Base-by-base conservation (phyloP, 768 basidiomycete species). In the Macrolepiota albuminosa region DNA sequence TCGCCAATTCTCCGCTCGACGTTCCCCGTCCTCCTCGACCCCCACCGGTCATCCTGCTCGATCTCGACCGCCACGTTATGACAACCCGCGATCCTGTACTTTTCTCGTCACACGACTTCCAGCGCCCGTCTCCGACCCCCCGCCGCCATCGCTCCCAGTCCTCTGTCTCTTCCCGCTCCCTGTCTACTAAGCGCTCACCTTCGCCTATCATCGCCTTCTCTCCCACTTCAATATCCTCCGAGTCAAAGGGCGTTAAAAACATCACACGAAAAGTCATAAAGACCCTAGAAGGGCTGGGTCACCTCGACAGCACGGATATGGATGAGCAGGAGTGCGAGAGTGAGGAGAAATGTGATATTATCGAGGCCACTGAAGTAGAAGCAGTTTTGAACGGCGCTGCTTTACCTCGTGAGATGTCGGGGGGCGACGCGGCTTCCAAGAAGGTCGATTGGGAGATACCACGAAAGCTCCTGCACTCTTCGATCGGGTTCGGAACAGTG, bases 381-480 rank as follows among this genome's bases (percentile, higher is more conserved):
- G 57, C 47, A 29, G 59, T 46, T 31, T 64, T 65, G 6, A 66
- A 62, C 18, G 60, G 59, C 11, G 4, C 40, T 50, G 59, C 62
- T 9, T 40, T 51, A n/a, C 59, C 36, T 57, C 47, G 13, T 54
- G 52, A 54, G 26, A 55, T 42, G 16, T 50, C 49, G 34, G 60
- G 63, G 16, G 58, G 18, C 9, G 21, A 34, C 21, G 40, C 36
- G 16, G 21, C 47, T 21, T 21, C 59, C 6, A 67, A 70, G 49
- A 76, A 79, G 64, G 78, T 91, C 34, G 89, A 95, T 73, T 94
- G 89, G 87, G 95, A 97, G 73, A 87, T 97, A 53, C 95, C 95
- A 0, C 76, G 95, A 63, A 97, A 97, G 72, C 73, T 84, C 10
- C 71, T 97, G 47, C 95, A 97, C 72, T 89, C 90, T 13, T 91